A percentile compares a stretch with the other conserved stretches of the same genome.
Evolutionary conservation across 192 early-diverging fungal genomes (phyloP).

Genomic region (Dispira simplex): DNA sequence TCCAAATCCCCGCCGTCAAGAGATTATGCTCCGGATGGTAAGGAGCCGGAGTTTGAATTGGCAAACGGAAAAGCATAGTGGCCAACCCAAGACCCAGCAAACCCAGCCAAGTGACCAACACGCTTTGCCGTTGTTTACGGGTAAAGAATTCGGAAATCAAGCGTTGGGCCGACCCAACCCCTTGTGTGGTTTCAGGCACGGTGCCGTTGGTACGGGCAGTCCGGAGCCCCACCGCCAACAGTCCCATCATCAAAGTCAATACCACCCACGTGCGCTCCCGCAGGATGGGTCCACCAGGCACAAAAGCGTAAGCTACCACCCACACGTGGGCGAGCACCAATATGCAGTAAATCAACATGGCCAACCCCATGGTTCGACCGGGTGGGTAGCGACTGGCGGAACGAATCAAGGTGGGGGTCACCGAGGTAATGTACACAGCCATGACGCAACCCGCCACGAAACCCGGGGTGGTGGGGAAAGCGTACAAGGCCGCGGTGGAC

Average conservation of each 20-base stretch:
- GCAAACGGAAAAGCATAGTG: slow-evolving; percentile 27
- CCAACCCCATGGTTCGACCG: slow-evolving; percentile 42
- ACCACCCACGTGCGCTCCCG: slow-evolving; percentile 63
- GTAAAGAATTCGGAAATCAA: slow-evolving; percentile 2
- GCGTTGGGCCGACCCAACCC: background rate
- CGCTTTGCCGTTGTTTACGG: background rate
- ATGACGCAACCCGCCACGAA: slow-evolving; percentile 48
- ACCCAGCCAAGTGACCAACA: slow-evolving; percentile 4
- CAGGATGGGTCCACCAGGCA: slow-evolving; percentile 53
- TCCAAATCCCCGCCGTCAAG: slow-evolving; percentile 70
- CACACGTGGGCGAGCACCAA: slow-evolving; percentile 60
- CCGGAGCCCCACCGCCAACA: slow-evolving; percentile 35
- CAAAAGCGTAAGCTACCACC: slow-evolving; percentile 74
- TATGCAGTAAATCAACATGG: slow-evolving; percentile 50
- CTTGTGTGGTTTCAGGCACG: background rate
- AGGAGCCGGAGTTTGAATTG: slow-evolving; percentile 35
- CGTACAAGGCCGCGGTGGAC: slow-evolving; percentile 37
- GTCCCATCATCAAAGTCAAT: slow-evolving; percentile 38
- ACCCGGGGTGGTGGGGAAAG: slow-evolving; percentile 38
- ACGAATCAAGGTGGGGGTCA: slow-evolving; percentile 42
- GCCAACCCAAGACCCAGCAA: background rate
- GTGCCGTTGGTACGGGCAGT: slow-evolving; percentile 15
- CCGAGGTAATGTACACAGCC: slow-evolving; percentile 36
- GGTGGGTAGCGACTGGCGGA: slow-evolving; percentile 36
- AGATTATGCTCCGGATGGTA: slow-evolving; percentile 43